Base-by-base conservation (phyloP, 2,329 filamentous ascomycete species). In the Colletotrichum cereale region DNA sequence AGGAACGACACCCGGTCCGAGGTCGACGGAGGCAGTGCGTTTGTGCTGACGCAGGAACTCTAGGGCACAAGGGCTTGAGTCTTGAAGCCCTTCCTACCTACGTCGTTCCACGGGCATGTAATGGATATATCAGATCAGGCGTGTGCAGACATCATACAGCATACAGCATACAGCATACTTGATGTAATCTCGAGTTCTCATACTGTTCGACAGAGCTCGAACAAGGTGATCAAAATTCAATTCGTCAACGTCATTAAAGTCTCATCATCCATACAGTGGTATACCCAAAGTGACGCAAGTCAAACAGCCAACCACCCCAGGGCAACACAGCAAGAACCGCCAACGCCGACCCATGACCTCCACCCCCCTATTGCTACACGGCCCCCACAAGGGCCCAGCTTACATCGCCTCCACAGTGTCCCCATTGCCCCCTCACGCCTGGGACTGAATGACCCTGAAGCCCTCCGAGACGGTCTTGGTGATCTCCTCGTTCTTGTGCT, bases 401-500 rank as follows among this genome's bases (percentile, higher is more conserved):
- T 31, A 4, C 40, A 42, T n/a, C 36, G 52, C 47, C 40, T 58
- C 24, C 31, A 18, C 31, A 24, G 38, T 34, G 3, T 5, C 18
- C 60, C 10, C 55, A n/a, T n/a, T n/a, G n/a, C 8, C 42, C n/a
- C 44, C 44, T 80, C 77, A 92, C 72, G 89, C 90, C 74, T 86
- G 81, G 24, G 87, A 85, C 76, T 90, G 89, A 57, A 95, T 87
- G 62, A 95, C 83, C 79, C 90, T 92, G 83, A 94, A 96, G 0
- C 94, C 94, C 73, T 93, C 93, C 0, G 88, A 83, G 24, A 97
- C 87, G 71, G 91, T 80, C 84, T 95, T 96, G 71, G 88, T 87
- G 68, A 97, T 97, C 56, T 97, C 94, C 78, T 97, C 94, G 77
- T 96, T 96, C 86, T 96, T 97, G 80, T 99, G 96, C 78, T 95